Conservation (phyloP, 257 asterid genomes). For the Capsicum rhomboideum region DNA sequence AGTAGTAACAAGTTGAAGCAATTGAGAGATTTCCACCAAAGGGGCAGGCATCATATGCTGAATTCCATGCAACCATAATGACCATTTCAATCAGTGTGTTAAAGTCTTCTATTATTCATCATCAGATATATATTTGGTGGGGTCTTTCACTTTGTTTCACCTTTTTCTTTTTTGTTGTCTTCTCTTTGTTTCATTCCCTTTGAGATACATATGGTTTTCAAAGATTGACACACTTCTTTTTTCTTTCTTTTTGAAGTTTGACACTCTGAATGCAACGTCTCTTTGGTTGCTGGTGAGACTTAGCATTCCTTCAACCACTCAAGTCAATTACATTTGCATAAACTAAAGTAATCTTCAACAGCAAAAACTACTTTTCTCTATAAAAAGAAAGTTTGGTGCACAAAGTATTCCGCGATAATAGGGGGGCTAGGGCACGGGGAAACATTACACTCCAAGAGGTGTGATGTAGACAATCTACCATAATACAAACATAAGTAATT, state of each 20-base stretch:
- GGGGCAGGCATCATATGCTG: slow-evolving; percentile 32
- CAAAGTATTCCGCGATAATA: too few species aligned
- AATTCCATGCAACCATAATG: slow-evolving; percentile 93
- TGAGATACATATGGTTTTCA: background rate
- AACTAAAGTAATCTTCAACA: background rate
- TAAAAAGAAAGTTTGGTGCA: too few species aligned
- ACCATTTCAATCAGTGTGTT: slow-evolving; percentile 35
- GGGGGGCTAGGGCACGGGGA: too few species aligned
- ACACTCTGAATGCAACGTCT: slow-evolving; percentile 5
- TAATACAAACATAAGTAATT: too few species aligned
- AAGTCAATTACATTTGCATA: background rate
- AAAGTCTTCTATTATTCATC: slow-evolving; percentile 41
- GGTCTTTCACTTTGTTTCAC: slow-evolving; percentile 8
- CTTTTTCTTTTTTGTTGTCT: slow-evolving; percentile 7
- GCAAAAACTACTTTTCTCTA: background rate
- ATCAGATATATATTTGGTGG: slow-evolving; percentile 38
- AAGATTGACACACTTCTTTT: background rate
- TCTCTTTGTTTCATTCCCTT: background rate
- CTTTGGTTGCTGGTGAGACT: slow-evolving; percentile 11
- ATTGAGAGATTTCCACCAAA: slow-evolving; percentile 5
- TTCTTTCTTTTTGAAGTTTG: background rate
- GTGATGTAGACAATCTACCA: too few species aligned
- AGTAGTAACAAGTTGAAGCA: slow-evolving; percentile 56
- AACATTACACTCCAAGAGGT: too few species aligned
- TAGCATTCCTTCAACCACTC: slow-evolving; percentile 20